Evolutionary conservation across 257 asterid species (phyloP).

Genomic region (Cinchona pubescens): DNA sequence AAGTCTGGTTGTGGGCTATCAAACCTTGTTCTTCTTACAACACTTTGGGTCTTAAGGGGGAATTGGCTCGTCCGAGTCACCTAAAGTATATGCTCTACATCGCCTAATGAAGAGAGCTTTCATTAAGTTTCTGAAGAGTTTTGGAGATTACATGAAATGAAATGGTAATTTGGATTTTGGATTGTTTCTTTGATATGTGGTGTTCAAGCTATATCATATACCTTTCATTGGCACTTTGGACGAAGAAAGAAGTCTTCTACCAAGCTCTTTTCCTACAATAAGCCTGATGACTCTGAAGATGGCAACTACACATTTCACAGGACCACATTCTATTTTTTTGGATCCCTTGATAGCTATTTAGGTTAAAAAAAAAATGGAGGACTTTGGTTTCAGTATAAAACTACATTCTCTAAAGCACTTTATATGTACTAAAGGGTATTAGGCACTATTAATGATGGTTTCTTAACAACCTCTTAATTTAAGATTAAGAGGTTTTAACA

Average conservation of each 20-base stretch:
- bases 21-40: constrained; percentile 45
- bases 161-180: constrained; percentile 32
- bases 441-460: constrained; percentile 8
- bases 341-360: constrained; percentile 23
- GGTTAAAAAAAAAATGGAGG: background rate
- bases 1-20: too few species aligned
- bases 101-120: constrained; percentile 39
- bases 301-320: constrained; percentile 42
- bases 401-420: background rate
- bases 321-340: constrained; percentile 9
- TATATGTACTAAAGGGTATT: background rate
- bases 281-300: constrained; percentile 81
- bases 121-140: constrained; percentile 41
- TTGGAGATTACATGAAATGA: constrained; percentile 64
- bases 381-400: constrained; percentile 10
- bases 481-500: constrained; percentile 4
- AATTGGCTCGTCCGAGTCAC: constrained; percentile 76
- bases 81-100: constrained; percentile 69
- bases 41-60: constrained; percentile 58
- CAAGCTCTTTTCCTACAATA: constrained; percentile 82
- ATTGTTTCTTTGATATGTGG: constrained; percentile 8
- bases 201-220: constrained; percentile 66
- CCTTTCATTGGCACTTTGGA: constrained; percentile 55
- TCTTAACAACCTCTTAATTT: background rate
- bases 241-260: constrained; percentile 43